These are phyloP conservation scores for Melastoma malabathricum DNA, from an alignment of 345 rosid genomes.

Conservation along the genomic window DNA sequence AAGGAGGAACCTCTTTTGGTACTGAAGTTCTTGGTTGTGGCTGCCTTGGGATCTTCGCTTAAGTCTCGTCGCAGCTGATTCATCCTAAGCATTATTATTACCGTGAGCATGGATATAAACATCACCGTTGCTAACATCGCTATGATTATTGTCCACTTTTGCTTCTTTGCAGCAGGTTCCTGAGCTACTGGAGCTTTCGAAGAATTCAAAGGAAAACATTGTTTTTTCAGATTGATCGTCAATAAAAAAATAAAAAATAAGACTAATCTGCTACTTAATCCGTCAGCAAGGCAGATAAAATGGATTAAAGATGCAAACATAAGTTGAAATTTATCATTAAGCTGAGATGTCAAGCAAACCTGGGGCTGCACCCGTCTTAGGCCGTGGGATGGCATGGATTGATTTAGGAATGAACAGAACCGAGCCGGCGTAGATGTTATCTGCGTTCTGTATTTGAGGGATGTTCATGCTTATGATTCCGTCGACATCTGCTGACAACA, in stretches of 20 bases:
- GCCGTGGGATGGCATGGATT: constrained; percentile 11
- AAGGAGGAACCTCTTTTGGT: constrained; percentile 17
- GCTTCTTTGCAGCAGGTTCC: neutral
- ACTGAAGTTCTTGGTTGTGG: constrained; percentile 21
- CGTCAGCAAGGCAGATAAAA: too few species aligned
- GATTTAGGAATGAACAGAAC: constrained; percentile 37
- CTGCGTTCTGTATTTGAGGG: constrained; percentile 8
- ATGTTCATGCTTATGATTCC: constrained; percentile 23
- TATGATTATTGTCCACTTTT: constrained; percentile 20
- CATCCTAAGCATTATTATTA: constrained; percentile 17
- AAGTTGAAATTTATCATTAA: too few species aligned
- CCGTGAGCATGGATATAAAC: constrained; percentile 10
- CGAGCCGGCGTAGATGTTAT: constrained; percentile 19
- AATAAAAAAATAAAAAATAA: too few species aligned
- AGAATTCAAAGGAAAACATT: too few species aligned
- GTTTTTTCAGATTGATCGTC: too few species aligned
- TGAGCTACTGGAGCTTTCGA: too few species aligned
- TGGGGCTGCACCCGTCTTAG: constrained; percentile 10
- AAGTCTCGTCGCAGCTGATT: constrained; percentile 6
- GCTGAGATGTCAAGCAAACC: too few species aligned
- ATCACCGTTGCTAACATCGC: constrained; percentile 20
- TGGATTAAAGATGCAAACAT: too few species aligned
- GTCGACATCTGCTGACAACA: constrained; percentile 16
- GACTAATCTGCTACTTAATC: too few species aligned
- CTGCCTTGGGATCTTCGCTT: constrained; percentile 15